phyloP scores from a whole-genome alignment of 2,329 filamentous ascomycete genomes.

The Endothia cerciana region DNA sequence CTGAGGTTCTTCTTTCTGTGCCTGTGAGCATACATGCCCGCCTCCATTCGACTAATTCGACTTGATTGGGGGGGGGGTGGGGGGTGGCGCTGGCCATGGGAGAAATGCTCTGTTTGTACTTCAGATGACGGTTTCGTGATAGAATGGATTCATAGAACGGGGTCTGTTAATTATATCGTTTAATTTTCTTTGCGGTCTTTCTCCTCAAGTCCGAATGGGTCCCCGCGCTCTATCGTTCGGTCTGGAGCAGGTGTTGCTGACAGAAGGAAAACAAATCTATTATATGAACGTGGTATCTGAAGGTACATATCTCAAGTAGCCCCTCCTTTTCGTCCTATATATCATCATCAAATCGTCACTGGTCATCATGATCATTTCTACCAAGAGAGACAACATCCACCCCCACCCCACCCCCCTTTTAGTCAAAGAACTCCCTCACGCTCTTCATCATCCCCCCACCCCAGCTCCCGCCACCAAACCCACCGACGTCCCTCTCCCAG shows the following conservation, averaged over 20 bases:
- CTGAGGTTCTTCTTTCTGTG: constrained; percentile 2
- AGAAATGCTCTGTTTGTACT: not conserved
- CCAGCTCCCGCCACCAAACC: constrained; percentile 33
- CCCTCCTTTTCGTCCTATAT: constrained; percentile 1
- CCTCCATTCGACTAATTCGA: not conserved
- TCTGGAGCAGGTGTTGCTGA: not conserved
- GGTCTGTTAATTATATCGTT: constrained; percentile 17
- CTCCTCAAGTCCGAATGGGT: not conserved
- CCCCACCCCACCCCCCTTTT: too few relatives aligned
- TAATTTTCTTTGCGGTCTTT: not conserved
- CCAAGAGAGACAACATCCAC: not conserved
- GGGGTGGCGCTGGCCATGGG: too few relatives aligned
- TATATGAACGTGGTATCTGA: constrained; percentile 24
- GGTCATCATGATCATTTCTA: constrained; percentile 12
- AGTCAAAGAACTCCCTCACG: constrained; percentile 42
- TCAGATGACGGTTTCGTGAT: constrained; percentile 9
- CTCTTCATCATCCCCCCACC: constrained; percentile 32
- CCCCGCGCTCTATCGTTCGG: not conserved
- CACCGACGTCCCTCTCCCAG: constrained; percentile 40
- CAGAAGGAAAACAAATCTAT: constrained; percentile 8
- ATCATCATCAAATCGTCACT: constrained; percentile 13
- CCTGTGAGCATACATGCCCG: not conserved
- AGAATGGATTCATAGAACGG: constrained; percentile 13
- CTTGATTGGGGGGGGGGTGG: not conserved
- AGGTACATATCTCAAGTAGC: constrained; percentile 11